Base-by-base conservation (phyloP, 1,139 yeast genomes). In the Taiozyma sp. region DNA sequence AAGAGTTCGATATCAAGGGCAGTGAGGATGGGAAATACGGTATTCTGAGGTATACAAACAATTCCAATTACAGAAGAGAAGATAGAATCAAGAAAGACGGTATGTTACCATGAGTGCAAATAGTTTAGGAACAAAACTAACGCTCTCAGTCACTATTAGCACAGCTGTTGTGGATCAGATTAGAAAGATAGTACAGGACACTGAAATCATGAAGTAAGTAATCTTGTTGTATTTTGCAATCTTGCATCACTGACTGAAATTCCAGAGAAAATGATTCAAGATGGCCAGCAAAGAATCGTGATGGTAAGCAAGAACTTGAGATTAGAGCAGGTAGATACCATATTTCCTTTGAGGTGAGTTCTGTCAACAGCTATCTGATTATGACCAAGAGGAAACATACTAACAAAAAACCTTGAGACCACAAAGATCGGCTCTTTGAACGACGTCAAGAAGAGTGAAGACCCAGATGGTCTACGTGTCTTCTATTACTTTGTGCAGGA, bases 271-370 rank as follows among this genome's bases (percentile, higher is more conserved):
- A 63, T 46, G 79, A 74, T 53, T 52, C 59, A 2, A 59, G 62
- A 40, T 75, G 80, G 80, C 80, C 80, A 0, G 62, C 61, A 38
- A 68, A 69, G 52, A 67, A 66, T 50, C 56, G 68, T 40, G 77
- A 72, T 47, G 79, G 80, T 8, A 72, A 68, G 46, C 78, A 74
- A 54, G 76, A 72, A 51, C 58, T 76, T n/a, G 77, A 73, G 49
- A 64, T 76, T 36, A 63, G 75, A 43, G 54, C 65, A 14, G 79
- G 76, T 12, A 63, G 65, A 40, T 63, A 67, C 42, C 72, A 66
- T 44, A 70, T 68, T 32, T 60, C 69, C 2, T 70, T 74, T 45
- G 73, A 68, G 50, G 69, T 65, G 51, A 48, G 57, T 49, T 10
- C n/a, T 8, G 8, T 52, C 44, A 47, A 43, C 41, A 30, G 2